Conservation (phyloP, 768 basidiomycete species). For the Leucosporidium creatinivorum region DNA sequence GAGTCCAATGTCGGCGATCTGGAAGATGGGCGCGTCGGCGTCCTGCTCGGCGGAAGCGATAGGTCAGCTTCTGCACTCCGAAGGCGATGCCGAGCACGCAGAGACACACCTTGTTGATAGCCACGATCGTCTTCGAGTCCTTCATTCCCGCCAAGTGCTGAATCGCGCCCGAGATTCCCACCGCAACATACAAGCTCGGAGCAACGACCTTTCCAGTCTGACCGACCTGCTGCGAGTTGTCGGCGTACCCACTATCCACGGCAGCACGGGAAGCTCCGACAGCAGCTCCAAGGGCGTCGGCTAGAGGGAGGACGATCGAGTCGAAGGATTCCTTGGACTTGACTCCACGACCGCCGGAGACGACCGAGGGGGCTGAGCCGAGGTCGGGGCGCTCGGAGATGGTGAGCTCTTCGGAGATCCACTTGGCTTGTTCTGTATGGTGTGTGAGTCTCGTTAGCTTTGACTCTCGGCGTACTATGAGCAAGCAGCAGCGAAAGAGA, state of each 20-base stretch:
- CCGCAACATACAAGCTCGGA: slow-evolving; percentile 88
- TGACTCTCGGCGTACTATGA: neutral
- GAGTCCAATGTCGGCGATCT: slow-evolving; percentile 90
- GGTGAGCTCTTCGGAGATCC: slow-evolving; percentile 54
- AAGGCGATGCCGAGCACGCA: no score
- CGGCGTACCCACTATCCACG: slow-evolving; percentile 95
- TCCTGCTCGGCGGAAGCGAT: slow-evolving; percentile 53
- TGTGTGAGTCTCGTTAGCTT: neutral
- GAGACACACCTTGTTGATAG: slow-evolving; percentile 77
- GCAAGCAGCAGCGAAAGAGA: neutral
- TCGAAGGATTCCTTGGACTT: slow-evolving; percentile 94
- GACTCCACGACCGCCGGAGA: slow-evolving; percentile 90
- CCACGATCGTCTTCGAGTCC: slow-evolving; percentile 95
- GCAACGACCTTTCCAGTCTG: slow-evolving; percentile 99
- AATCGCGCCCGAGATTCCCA: slow-evolving; percentile 97
- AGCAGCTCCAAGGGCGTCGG: slow-evolving; percentile 86
- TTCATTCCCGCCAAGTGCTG: slow-evolving; percentile 99
- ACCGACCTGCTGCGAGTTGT: slow-evolving; percentile 96
- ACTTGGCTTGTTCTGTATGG: slow-evolving; percentile 43
- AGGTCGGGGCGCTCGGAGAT: slow-evolving; percentile 91
- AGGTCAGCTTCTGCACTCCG: neutral
- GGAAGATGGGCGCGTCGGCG: slow-evolving; percentile 96
- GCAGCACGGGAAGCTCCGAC: slow-evolving; percentile 97
- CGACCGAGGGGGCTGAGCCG: slow-evolving; percentile 73
- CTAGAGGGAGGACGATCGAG: slow-evolving; percentile 75